Evolutionary conservation across 768 basidiomycete genomes (phyloP).

Genomic region (Neoboletus magnificus): DNA sequence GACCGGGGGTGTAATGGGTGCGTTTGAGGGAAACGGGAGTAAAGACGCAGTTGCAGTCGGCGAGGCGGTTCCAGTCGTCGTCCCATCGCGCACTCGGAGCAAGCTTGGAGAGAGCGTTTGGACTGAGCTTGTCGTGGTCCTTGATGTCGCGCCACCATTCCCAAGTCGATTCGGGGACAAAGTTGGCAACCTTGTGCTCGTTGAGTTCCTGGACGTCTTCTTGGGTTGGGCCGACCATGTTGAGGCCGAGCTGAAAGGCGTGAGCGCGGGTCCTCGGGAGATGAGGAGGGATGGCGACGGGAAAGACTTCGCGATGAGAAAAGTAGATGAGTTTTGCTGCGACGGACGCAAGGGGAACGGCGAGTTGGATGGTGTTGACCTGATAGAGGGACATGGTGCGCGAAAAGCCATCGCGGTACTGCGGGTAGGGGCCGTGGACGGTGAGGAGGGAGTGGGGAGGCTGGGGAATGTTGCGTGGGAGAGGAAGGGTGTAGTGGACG

Average conservation of each 20-base stretch:
- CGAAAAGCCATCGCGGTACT: constrained; percentile 39
- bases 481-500: constrained; percentile 55
- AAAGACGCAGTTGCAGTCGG: constrained; percentile 43
- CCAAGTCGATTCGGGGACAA: constrained; percentile 12
- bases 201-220: constrained; percentile 63
- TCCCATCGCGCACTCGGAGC: constrained; percentile 49
- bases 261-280: constrained; percentile 33
- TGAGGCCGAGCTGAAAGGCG: constrained; percentile 24
- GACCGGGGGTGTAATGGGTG: constrained; percentile 46
- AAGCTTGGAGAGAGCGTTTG: constrained; percentile 25
- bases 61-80: constrained; percentile 54
- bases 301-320: constrained; percentile 49
- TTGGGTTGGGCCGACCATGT: constrained; percentile 42
- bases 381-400: constrained; percentile 30
- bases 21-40: constrained; percentile 27
- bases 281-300: constrained; percentile 41
- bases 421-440: constrained; percentile 46
- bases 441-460: constrained; percentile 32
- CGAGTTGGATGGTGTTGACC: constrained; percentile 24
- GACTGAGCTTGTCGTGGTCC: constrained; percentile 17
- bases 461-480: constrained; percentile 22
- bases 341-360: constrained; percentile 45
- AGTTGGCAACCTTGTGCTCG: constrained; percentile 36
- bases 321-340: constrained; percentile 66
- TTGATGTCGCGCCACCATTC: constrained; percentile 24